Base-by-base conservation (phyloP, 345 rosid species). In the Barbarea vulgaris region DNA sequence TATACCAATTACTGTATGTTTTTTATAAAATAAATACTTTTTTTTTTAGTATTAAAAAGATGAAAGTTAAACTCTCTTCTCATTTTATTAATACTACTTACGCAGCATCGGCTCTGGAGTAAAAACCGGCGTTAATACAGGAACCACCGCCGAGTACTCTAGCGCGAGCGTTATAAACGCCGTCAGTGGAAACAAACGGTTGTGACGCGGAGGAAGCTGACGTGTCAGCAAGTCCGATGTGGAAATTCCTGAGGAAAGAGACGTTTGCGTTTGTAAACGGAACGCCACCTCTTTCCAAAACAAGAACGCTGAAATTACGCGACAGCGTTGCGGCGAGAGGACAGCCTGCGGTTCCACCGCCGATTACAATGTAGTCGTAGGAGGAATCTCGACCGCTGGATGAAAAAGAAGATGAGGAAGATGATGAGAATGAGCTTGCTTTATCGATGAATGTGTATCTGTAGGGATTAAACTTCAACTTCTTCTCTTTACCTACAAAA, bases 331-430 rank as follows among this genome's bases (percentile, higher is more conserved):
- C 85, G 7, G 98, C 99, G 3, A 95, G 74, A 19, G 99, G 99
- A 37, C 99, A 95, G 15, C 97, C 99, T 0, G 99, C 99, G 27
- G 99, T 89, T 56, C 99, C 99, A 0, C 99, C 99, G 4, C 99
- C 99, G 12, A 90, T 88, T 10, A 95, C 70, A 76, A 95, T 90
- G 83, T 95, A 95, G 71, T 95, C 99, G 56, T 83, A 95, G 2
- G 63, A 73, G 1, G 55, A 70, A 25, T 70, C 89, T n/a, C 76
- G 73, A n/a, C 83, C 75, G 31, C 33, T 82, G 36, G 89, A 75
- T 71, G 94, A 82, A 39, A 64, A 84, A 0, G 85, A 88, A 24
- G 90, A 85, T 11, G 97, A 82, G 0, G 93, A 80, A 4, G 91
- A 55, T 6, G 85, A 68, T 11, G 91, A 72, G 72, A 88, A 95